Evolutionary conservation across 208 protist genomes (phyloP), one percentile per base, ranked within the genome.

Genomic region (Trypanosoma conorhini): DNA sequence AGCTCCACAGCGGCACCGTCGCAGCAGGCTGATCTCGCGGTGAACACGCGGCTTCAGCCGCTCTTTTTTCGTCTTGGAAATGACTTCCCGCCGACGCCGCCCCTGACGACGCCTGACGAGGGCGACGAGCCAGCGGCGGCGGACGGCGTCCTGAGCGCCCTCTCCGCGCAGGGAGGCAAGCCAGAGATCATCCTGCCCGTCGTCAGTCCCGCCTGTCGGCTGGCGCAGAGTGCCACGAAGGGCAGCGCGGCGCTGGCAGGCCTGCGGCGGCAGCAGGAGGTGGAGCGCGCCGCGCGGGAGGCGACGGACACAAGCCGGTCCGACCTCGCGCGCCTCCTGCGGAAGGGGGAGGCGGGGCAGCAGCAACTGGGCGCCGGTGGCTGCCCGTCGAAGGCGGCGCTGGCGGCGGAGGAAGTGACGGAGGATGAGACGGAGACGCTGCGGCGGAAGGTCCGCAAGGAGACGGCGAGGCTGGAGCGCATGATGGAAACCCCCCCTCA

Each of bases 111-210:
- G 15, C 44, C 15, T 52, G 57, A 24, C 19, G 66, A 73, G 24
- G 56, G 58, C 12, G 33, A 28, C 5, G 62, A 10, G 4, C 19
- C 56, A 12, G 38, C 65, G 17, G 44, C 1, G 35, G 42, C 24
- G 3, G 33, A 44, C 1, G 15, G 40, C 26, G 74, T 71, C 55
- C 10, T 82, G 33, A 59, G 55, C n/a, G 61, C 30, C 54, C n/a
- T 62, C n/a, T 13, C 63, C 26, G 66, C 22, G 22, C 33, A 72
- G 38, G n/a, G 80, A 26, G 63, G 72, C 1, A 75, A 84, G n/a
- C 64, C 75, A n/a, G 81, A 86, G 60, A 92, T 95, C 65, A 87
- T 95, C 30, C 56, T 95, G 21, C 90, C 90, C 8, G 80, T 91
- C 0, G 86, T 91, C 17, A 87, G 76, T 68, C 19, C 71, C 38